Conservation (phyloP, 495 filamentous ascomycete genomes). For the Endocarpon pusillum region DNA sequence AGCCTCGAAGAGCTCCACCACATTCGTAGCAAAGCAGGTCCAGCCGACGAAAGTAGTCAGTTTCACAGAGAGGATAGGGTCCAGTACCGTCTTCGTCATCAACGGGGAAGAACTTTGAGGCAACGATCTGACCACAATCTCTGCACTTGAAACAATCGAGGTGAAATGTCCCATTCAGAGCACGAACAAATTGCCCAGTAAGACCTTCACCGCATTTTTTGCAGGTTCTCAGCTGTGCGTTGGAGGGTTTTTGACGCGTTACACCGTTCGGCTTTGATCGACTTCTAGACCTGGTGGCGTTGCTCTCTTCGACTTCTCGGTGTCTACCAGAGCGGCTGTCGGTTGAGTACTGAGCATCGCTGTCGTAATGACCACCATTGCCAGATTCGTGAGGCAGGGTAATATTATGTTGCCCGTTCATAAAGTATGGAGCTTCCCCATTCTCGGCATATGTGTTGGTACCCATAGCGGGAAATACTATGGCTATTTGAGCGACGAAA, state of each 20-base stretch:
- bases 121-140: conserved; percentile 90
- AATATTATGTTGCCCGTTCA: too few species aligned
- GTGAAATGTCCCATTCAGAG: conserved; percentile 83
- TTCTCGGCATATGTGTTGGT: too few species aligned
- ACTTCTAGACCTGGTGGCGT: neutral
- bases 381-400: too few species aligned
- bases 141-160: conserved; percentile 95
- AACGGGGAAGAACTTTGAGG: conserved; percentile 95
- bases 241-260: conserved; percentile 24
- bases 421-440: too few species aligned
- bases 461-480: too few species aligned
- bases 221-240: conserved; percentile 40
- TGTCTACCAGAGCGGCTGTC: neutral
- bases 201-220: conserved; percentile 76
- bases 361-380: neutral
- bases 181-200: conserved; percentile 90
- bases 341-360: neutral
- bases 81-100: conserved; percentile 70
- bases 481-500: too few species aligned
- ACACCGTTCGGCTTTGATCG: conserved; percentile 29
- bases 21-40: conserved; percentile 84
- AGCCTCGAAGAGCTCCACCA: conserved; percentile 83
- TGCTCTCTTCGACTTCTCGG: neutral
- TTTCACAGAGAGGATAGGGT: conserved; percentile 94
- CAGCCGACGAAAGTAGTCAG: conserved; percentile 88